Conservation (phyloP, 106 monocot species). For the Phalaenopsis aphrodite region DNA sequence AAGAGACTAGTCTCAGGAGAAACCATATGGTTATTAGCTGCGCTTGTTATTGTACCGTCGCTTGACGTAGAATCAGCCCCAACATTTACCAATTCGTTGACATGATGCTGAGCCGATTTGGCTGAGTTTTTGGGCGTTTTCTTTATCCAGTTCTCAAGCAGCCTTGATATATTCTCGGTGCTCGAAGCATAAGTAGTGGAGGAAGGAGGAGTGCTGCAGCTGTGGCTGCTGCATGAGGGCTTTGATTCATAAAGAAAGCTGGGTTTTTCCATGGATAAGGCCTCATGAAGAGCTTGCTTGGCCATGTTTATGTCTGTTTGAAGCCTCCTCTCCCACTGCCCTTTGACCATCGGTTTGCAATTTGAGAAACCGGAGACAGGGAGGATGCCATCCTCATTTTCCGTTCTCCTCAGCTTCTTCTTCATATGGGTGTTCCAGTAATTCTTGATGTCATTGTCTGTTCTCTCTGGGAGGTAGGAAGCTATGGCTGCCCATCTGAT, state of each 20-base stretch:
- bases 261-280: slow-evolving; percentile 8
- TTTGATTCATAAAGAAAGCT: slow-evolving; percentile 2
- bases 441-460: slow-evolving; percentile 10
- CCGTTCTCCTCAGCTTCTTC: slow-evolving; percentile 1
- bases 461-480: slow-evolving; percentile 7
- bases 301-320: slow-evolving; percentile 25
- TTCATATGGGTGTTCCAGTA: slow-evolving; percentile 8
- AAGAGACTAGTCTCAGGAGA: neutral
- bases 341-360: neutral
- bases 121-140: neutral
- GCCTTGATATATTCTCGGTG: slow-evolving; percentile 25
- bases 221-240: slow-evolving; percentile 4
- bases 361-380: neutral
- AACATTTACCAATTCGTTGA: too few species aligned
- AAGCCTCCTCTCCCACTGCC: slow-evolving; percentile 24
- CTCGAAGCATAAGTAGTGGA: slow-evolving; percentile 18
- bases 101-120: neutral
- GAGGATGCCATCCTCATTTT: neutral
- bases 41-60: neutral
- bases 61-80: neutral
- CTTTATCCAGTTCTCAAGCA: slow-evolving; percentile 20
- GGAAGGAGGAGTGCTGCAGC: neutral
- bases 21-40: too few species aligned
- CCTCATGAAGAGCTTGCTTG: slow-evolving; percentile 23
- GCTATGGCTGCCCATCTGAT: slow-evolving; percentile 10